phyloP scores from a whole-genome alignment of 345 rosid genomes.

The Sonneratia caseolaris region DNA sequence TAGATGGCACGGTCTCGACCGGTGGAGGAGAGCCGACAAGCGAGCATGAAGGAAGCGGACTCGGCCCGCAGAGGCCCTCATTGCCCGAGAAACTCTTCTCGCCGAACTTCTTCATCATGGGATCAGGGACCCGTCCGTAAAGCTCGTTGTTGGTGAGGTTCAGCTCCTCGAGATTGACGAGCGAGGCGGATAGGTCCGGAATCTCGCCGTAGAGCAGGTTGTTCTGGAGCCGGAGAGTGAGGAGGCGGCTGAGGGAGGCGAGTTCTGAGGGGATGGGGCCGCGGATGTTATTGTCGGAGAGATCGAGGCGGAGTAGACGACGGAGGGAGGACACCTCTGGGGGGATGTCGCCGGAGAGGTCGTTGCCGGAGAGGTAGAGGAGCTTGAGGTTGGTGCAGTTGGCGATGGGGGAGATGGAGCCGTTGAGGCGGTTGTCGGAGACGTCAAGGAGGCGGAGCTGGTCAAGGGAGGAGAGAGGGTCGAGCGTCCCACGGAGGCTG shows the following conservation, averaged over 20 bases:
- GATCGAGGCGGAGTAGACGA: slow-evolving; percentile 58
- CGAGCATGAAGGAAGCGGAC: slow-evolving; percentile 57
- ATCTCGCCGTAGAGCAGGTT: slow-evolving; percentile 71
- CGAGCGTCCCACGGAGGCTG: slow-evolving; percentile 70
- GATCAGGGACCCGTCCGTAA: slow-evolving; percentile 54
- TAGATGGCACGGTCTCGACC: slow-evolving; percentile 54
- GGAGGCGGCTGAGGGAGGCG: slow-evolving; percentile 40
- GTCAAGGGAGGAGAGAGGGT: slow-evolving; percentile 51
- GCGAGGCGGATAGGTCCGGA: slow-evolving; percentile 55
- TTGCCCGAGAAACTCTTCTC: slow-evolving; percentile 60
- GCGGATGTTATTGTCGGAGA: slow-evolving; percentile 74
- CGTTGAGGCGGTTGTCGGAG: slow-evolving; percentile 79
- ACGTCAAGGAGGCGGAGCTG: slow-evolving; percentile 83
- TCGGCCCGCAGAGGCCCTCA: slow-evolving; percentile 69
- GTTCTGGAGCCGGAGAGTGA: slow-evolving; percentile 72
- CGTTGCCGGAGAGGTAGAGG: slow-evolving; percentile 65
- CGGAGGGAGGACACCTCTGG: slow-evolving; percentile 44
- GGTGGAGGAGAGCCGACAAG: slow-evolving; percentile 32
- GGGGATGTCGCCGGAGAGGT: slow-evolving; percentile 68
- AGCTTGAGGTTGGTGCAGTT: slow-evolving; percentile 69
- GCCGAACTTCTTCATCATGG: slow-evolving; percentile 46
- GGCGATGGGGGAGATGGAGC: slow-evolving; percentile 43
- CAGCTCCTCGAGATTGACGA: slow-evolving; percentile 33
- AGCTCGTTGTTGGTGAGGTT: slow-evolving; percentile 68
- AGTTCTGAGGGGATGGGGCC: slow-evolving; percentile 50